Evolutionary conservation across 805 yeast species (phyloP), one percentile per base, ranked within the genome.

Genomic region (Myxozyma geophila): DNA sequence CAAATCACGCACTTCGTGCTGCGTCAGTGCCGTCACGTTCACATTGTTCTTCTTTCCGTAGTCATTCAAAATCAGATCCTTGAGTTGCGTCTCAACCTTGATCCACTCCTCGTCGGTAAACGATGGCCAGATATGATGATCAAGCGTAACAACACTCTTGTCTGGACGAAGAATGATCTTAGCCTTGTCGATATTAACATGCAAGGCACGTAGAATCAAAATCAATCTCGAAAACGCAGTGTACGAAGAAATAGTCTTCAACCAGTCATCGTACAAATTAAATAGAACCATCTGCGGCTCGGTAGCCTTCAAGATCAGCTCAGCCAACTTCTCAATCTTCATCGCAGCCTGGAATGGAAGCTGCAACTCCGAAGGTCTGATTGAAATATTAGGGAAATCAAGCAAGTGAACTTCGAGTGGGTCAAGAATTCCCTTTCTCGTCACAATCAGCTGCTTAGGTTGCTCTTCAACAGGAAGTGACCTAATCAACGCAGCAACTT

Each of bases 321-420:
- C 90, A 0, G 88, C 83, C 52, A 95, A 76, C 71, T 90, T 90
- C 62, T 89, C 95, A 62, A 93, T 84, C 72, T 87, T 85, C 81
- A 95, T 76, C 0, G 96, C 90, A 0, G 96, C 86, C 36, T 88
- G 87, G 79, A 95, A 95, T 19, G 99, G 99, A 64, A 95, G 77
- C 69, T 87, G 88, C 60, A 95, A 79, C 74, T 95, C 98, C 0
- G 97, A 88, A 1, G 96, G 90, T 58, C 98, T 83, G 40, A 95
- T 88, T 0, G 93, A 83, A 56, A 92, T 88, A 74, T 91, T 92
- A 19, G 98, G 97, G 80, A 92, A 95, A 74, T 95, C 98, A 59
- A 93, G 82, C 96, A 95, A 90, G 71, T 95, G 98, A 40, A 92
- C 98, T 72, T 93, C 98, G 58, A 95, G 78, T 2, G 99, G 98